Conservation (phyloP, 495 filamentous ascomycete genomes). For the Evansstolkia leycettana region DNA sequence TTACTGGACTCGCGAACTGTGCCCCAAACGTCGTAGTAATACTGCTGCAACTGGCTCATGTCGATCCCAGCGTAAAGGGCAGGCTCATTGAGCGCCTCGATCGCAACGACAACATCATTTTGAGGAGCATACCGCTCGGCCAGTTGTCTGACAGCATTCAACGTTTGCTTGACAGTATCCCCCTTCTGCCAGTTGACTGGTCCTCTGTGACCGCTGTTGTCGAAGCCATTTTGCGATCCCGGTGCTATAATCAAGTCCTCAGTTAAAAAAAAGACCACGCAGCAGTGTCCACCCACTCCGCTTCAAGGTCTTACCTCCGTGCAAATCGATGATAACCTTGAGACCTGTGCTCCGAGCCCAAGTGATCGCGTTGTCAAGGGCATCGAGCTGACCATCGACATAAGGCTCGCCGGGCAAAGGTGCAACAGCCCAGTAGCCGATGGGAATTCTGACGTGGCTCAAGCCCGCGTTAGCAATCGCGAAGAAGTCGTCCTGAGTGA, state of each 20-base stretch:
- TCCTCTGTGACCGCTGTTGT: slow-evolving; percentile 60
- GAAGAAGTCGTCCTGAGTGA: slow-evolving; percentile 54
- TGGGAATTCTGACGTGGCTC: slow-evolving; percentile 68
- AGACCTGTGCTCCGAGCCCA: slow-evolving; percentile 55
- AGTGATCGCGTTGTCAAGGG: slow-evolving; percentile 50
- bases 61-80: slow-evolving; percentile 41
- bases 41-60: slow-evolving; percentile 40
- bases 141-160: slow-evolving; percentile 45
- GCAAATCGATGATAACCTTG: slow-evolving; percentile 59
- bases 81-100: slow-evolving; percentile 67
- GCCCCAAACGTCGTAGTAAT: slow-evolving; percentile 51
- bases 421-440: slow-evolving; percentile 66
- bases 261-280: too few species aligned
- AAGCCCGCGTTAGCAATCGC: slow-evolving; percentile 53
- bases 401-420: slow-evolving; percentile 53
- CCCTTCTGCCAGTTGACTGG: slow-evolving; percentile 50
- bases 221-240: slow-evolving; percentile 73
- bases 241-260: slow-evolving; percentile 40
- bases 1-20: slow-evolving; percentile 36
- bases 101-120: slow-evolving; percentile 53
- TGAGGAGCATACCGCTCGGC: slow-evolving; percentile 46
- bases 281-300: not conserved
- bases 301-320: slow-evolving; percentile 43
- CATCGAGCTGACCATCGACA: slow-evolving; percentile 58
- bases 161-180: slow-evolving; percentile 41